Conservation (phyloP, 148 eudicot species). For the Nepenthes mirabilis region DNA sequence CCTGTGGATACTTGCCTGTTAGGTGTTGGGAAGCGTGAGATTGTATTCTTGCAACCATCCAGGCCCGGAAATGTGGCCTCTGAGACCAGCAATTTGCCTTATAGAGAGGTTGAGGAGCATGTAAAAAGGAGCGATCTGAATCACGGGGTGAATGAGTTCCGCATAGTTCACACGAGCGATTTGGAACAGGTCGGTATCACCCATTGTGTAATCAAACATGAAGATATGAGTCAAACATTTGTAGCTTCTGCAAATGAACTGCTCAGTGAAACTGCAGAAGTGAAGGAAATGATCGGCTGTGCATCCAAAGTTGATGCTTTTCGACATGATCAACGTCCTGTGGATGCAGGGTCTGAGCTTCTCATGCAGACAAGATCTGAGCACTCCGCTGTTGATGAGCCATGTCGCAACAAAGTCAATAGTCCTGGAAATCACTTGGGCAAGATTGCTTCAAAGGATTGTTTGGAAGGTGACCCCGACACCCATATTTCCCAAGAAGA, state of each 20-base stretch:
- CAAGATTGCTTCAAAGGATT: slow-evolving; percentile 9
- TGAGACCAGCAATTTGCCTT: too few relatives aligned
- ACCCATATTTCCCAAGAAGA: slow-evolving; percentile 24
- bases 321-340: not conserved
- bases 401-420: not conserved
- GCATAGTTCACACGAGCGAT: not conserved
- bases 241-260: not conserved
- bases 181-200: slow-evolving; percentile 6
- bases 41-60: too few relatives aligned
- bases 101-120: too few relatives aligned
- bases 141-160: too few relatives aligned
- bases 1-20: not conserved
- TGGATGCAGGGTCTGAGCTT: slow-evolving; percentile 4
- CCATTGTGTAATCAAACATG: slow-evolving; percentile 8
- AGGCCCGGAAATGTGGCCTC: too few relatives aligned
- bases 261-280: not conserved
- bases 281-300: not conserved
- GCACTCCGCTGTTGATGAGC: slow-evolving; percentile 1
- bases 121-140: too few relatives aligned
- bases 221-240: slow-evolving; percentile 9
- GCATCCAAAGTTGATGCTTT: slow-evolving; percentile 2
- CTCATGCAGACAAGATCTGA: slow-evolving; percentile 3
- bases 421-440: slow-evolving; percentile 6
- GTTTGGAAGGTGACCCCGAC: slow-evolving; percentile 12
- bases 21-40: too few relatives aligned